Evolutionary conservation across 371 early-diverging fungal genomes (phyloP).

Genomic region (Dipsacomyces acuminosporus): DNA sequence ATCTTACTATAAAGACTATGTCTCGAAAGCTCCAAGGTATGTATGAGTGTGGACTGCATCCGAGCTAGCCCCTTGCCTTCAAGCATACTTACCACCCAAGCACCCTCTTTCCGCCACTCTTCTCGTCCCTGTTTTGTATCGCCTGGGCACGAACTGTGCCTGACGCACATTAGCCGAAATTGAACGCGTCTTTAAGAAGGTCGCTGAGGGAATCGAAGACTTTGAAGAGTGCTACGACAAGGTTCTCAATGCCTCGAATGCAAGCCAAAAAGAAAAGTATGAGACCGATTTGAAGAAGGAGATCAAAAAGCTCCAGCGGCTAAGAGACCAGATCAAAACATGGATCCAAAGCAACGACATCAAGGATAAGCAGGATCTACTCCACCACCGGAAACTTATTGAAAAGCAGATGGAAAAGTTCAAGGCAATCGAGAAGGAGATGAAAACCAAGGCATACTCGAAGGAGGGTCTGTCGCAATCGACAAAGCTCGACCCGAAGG

Average conservation of each 20-base stretch:
- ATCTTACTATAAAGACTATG: neutral
- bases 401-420: conserved; percentile 98
- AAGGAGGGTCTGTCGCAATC: conserved; percentile 85
- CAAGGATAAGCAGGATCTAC: conserved; percentile 88
- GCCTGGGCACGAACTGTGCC: too few species aligned
- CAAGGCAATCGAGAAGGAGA: conserved; percentile 95
- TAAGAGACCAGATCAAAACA: conserved; percentile 94
- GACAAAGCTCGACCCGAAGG: conserved; percentile 86
- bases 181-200: conserved; percentile 91
- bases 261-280: conserved; percentile 91
- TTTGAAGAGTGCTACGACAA: conserved; percentile 91
- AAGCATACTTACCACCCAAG: too few species aligned
- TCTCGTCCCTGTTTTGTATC: too few species aligned
- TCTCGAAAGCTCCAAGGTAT: conserved; percentile 1
- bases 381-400: conserved; percentile 87
- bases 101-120: too few species aligned
- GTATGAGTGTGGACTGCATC: neutral
- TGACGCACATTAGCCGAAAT: conserved; percentile 81
- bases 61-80: neutral
- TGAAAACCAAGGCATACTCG: conserved; percentile 97
- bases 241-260: conserved; percentile 70
- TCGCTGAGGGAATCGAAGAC: conserved; percentile 90
- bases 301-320: conserved; percentile 94
- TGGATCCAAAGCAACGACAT: conserved; percentile 91
- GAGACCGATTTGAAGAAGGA: conserved; percentile 96